Base-by-base conservation (phyloP, 202 grass and related monocot species). In the Setaria viridis region DNA sequence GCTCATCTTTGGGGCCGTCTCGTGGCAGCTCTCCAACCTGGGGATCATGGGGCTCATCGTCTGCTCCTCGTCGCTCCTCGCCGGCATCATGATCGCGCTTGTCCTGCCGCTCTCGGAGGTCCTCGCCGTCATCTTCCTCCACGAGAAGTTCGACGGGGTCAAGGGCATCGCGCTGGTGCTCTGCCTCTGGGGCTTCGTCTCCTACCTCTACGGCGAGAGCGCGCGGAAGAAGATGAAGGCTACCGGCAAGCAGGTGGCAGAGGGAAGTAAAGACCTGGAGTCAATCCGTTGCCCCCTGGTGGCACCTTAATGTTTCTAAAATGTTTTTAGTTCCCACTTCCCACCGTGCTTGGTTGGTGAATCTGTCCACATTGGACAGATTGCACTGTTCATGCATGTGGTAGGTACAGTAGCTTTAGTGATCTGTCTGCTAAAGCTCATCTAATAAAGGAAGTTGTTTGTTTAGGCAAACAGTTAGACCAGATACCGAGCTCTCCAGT, bases 161-260 rank as follows among this genome's bases (percentile, higher is more conserved):
- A 97, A 97, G 73, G 95, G 79, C 43, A 64, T 95, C 11, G 82
- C 92, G 0, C 80, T 94, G 3, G 54, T 71, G 59, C 86, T 98
- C 62, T 88, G 85, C 0, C 82, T 98, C 20, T 93, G 92, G 95
- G 95, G 95, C 2, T 95, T 98, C 35, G 77, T 76, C 29, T 98
- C 89, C 11, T 95, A 95, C 62, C 74, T 91, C 60, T 98, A 95
- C 55, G 95, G 92, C 29, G 95, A 95, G 82, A 93, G 62, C 32
- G 14, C 78, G 39, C 67, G 86, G 77, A 85, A 75, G 77, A 85
- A 76, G 62, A 0, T 7, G 62, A n/a, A 29, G 9, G 57, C 2
- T 6, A 41, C 5, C 39, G 39, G 6, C 39, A 5, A 41, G 39
- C 39, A 41, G 8, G 9, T 4, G 1, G 11, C 59, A 30, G 11